phyloP scores from a whole-genome alignment of 257 asterid species.

The Gentiana straminea region DNA sequence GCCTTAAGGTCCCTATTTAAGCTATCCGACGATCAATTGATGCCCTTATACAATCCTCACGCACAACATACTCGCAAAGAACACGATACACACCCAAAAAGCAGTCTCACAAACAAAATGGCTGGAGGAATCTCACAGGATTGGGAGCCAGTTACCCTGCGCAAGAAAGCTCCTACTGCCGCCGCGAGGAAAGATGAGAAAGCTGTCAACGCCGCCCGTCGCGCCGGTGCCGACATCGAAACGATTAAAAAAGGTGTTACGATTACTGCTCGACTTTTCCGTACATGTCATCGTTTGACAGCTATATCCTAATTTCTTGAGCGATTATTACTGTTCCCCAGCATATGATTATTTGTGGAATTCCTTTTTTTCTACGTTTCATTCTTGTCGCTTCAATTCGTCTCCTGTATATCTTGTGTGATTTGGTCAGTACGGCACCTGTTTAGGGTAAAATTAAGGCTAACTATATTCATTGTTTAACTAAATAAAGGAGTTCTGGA shows the following conservation, averaged over 20 bases:
- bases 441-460: too few species aligned
- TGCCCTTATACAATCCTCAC: too few species aligned
- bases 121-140: conserved; percentile 57
- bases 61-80: too few species aligned
- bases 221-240: conserved; percentile 90
- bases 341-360: neutral
- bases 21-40: too few species aligned
- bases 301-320: too few species aligned
- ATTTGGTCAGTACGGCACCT: too few species aligned
- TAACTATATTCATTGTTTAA: neutral
- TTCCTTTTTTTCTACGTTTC: neutral
- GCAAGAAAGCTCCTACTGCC: conserved; percentile 85
- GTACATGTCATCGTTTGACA: neutral
- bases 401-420: too few species aligned
- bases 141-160: conserved; percentile 89
- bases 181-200: conserved; percentile 96
- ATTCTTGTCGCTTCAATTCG: neutral
- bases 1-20: too few species aligned
- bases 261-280: neutral
- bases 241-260: conserved; percentile 57
- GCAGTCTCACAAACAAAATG: conserved; percentile 8
- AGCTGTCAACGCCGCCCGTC: conserved; percentile 97
- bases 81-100: too few species aligned
- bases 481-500: neutral
- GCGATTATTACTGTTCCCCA: neutral